A percentile compares a stretch with the other conserved stretches of the same genome.
Conservation (phyloP, 108 stramenopile genomes). For the Skeletonema costatum region DNA sequence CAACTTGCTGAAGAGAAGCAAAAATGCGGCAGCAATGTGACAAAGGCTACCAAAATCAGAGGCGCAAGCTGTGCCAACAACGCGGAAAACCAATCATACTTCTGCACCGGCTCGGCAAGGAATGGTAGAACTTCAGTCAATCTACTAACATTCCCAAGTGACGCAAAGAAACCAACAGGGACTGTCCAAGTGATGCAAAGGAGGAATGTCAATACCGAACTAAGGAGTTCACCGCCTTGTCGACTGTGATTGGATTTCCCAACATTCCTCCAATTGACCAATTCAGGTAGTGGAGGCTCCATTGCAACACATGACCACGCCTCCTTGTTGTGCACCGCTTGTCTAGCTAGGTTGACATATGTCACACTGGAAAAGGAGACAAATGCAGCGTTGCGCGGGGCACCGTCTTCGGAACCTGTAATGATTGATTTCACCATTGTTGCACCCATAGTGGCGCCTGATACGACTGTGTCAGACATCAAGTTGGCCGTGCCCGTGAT, state of each 20-base stretch:
- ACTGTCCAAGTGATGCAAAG: constrained; percentile 74
- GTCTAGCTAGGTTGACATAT: constrained; percentile 22
- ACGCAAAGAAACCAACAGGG: constrained; percentile 58
- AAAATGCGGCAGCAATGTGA: constrained; percentile 37
- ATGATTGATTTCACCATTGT: constrained; percentile 4
- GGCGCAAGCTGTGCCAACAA: constrained; percentile 59
- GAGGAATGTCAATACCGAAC: constrained; percentile 38
- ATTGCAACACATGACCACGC: constrained; percentile 12
- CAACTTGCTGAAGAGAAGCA: constrained; percentile 39
- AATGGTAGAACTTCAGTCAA: constrained; percentile 45
- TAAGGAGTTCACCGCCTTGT: constrained; percentile 56
- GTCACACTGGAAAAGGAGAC: constrained; percentile 19
- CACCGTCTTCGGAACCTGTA: constrained; percentile 21
- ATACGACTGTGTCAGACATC: no score
- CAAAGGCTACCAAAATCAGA: constrained; percentile 52
- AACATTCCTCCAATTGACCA: constrained; percentile 60
- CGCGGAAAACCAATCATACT: constrained; percentile 44
- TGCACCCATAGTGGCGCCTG: no score
- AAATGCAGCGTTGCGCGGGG: constrained; percentile 25
- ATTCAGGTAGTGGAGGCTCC: constrained; percentile 20
- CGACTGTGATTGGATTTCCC: constrained; percentile 48
- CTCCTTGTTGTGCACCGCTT: constrained; percentile 12
- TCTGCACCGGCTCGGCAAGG: constrained; percentile 37
- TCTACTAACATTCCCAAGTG: constrained; percentile 54
- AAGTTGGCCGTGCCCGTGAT: neutral